These are phyloP conservation scores for Trypanosoma lewisi DNA, from an alignment of 208 protist species.

Conservation along the genomic window DNA sequence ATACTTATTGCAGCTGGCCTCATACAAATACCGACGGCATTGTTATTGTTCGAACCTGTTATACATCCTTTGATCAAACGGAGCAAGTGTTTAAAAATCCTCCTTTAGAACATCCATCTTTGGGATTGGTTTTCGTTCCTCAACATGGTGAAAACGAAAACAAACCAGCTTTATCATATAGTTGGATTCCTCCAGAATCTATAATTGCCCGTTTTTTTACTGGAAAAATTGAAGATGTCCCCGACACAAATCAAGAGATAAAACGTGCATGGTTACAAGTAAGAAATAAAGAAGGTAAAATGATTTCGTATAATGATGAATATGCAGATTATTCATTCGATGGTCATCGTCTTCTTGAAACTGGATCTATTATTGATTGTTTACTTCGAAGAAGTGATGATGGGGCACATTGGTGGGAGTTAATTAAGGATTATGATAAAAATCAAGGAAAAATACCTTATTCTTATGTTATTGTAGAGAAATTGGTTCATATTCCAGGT, in stretches of 20 bases:
- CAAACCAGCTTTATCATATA: constrained; percentile 27
- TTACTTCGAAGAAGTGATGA: constrained; percentile 60
- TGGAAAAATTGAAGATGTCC: constrained; percentile 31
- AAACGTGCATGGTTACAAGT: constrained; percentile 37
- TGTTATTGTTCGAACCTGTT: constrained; percentile 57
- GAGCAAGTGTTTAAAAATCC: constrained; percentile 35
- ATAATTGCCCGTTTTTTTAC: constrained; percentile 54
- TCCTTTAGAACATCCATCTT: constrained; percentile 46
- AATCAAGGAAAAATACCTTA: constrained; percentile 24
- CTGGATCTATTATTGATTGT: constrained; percentile 59
- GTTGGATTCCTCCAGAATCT: constrained; percentile 54
- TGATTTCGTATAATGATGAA: constrained; percentile 59
- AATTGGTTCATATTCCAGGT: constrained; percentile 64
- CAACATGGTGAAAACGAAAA: constrained; percentile 24
- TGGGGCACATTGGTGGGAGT: constrained; percentile 86
- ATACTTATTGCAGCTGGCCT: constrained; percentile 67
- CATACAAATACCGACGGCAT: constrained; percentile 50
- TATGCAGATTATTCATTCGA: constrained; percentile 62
- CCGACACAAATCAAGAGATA: constrained; percentile 36
- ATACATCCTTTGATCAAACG: constrained; percentile 32
- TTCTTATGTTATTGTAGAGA: constrained; percentile 51
- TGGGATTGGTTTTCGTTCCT: constrained; percentile 65
- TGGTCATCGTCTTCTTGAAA: constrained; percentile 42
- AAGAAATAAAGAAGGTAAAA: constrained; percentile 32
- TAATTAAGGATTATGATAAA: constrained; percentile 42